Base-by-base conservation (phyloP, 768 basidiomycete species). In the Pholiota molesta region DNA sequence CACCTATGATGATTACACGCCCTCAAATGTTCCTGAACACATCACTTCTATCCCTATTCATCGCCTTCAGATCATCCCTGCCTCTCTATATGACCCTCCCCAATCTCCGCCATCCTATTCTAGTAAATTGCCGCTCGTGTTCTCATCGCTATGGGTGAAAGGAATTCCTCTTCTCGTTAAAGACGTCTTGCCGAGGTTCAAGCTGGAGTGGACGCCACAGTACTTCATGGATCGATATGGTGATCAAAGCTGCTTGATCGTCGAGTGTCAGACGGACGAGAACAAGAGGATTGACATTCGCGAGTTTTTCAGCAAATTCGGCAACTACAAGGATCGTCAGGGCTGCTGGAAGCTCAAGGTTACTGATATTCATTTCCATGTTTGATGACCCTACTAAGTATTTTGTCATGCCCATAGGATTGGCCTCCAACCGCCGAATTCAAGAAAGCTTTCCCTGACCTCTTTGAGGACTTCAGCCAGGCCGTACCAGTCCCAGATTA, bases 361-460 rank as follows among this genome's bases (percentile, higher is more conserved):
- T 13, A n/a, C 37, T 26, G 21, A 49, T 19, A 19, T 31, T 65
- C 23, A 31, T 35, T 35, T 47, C 29, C 3, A 39, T 33, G 35
- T 40, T 26, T 19, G 44, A 29, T 47, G 55, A 17, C 16, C 33
- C 21, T 49, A 10, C 10, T 49, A 60, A n/a, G 31, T 26, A 3
- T 44, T 26, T 35, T n/a, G 11, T 21, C 28, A 23, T 52, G 10
- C 28, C 11, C 11, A 29, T 66, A 95, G 89, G 96, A 99, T 75
- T 99, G 96, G 95, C 96, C 96, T 3, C 86, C 92, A 0, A 88
- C 90, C 9, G 83, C 86, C 2, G 95, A 97, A 65, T 97, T 99
- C 77, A 88, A 88, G 69, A 79, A 82, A 2, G 84, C 86, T 1
- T 94, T 95, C 71, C 96, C 95, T 0, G 89, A 90, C 56, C 78